Evolutionary conservation across 805 yeast genomes (phyloP), one percentile per base, ranked within the genome.

Genomic region (Candida sakaeoensis): DNA sequence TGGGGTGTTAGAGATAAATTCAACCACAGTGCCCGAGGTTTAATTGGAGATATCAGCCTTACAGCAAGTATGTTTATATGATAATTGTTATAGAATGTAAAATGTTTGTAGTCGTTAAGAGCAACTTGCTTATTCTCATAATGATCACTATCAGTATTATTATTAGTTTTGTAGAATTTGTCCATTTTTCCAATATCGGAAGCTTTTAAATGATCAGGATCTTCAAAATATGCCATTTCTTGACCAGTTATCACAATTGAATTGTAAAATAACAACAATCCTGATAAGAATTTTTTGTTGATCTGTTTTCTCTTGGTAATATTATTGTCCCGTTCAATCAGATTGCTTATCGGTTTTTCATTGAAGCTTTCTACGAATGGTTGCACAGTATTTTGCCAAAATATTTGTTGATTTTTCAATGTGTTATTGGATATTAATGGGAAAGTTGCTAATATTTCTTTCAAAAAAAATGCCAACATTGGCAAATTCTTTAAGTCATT

Each of bases 331-430:
- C 96, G 68, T 49, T 87, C 96, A 30, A 77, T 76, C 18, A 90
- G 75, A 42, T 80, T 75, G 46, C 89, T 80, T 36, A 91, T 77
- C 31, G 79, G 77, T 56, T 86, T 79, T 15, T 72, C 63, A 58
- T 85, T 82, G 63, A 93, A 81, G 40, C 82, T 75, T 54, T 89
- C 95, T 53, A 83, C 76, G 53, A 90, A 87, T 18, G 81, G 80
- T 60, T 90, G 96, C 0, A 89, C 80, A 35, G 82, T 81, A 33
- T 66, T 70, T 37, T 77, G 77, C 96, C 97, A 91, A 53, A 91
- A 86, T 37, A 43, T 43, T 12, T 23, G 15, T 49, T 78, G 77
- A 31, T 74, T 73, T 32, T 75, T 71, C 29, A 72, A 62, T 1
- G 69, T 50, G 36, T 68, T 62, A 37, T 63, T 65, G 14, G 80